These are phyloP conservation scores for Xanthoconium stramineum DNA, from an alignment of 768 basidiomycete species.

Conservation along the genomic window DNA sequence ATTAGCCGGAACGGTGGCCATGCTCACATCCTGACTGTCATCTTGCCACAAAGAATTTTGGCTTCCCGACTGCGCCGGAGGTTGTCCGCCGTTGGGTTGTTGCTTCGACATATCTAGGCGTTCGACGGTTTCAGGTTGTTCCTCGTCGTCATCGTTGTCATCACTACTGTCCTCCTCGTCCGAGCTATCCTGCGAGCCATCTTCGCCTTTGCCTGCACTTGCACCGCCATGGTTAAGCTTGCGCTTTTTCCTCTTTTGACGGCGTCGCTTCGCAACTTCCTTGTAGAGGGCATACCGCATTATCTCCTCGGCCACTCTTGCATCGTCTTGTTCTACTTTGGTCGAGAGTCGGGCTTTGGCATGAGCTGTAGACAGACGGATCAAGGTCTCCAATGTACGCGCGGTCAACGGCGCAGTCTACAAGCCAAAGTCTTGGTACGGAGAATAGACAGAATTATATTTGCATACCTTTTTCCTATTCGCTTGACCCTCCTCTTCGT, in stretches of 20 bases:
- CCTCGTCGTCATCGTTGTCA: conserved; percentile 45
- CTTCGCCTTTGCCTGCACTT: conserved; percentile 50
- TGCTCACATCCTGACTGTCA: conserved; percentile 62
- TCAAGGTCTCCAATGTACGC: conserved; percentile 96
- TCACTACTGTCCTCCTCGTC: conserved; percentile 39
- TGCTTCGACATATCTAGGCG: conserved; percentile 51
- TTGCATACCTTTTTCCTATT: conserved; percentile 75
- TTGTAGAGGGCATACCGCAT: conserved; percentile 97
- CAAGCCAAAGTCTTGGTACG: conserved; percentile 12
- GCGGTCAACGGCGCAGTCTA: conserved; percentile 97
- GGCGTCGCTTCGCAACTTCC: conserved; percentile 82
- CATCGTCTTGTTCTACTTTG: conserved; percentile 83
- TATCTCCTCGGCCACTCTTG: conserved; percentile 88
- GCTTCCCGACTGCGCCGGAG: conserved; percentile 30
- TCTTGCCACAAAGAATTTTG: conserved; percentile 66
- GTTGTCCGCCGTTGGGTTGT: conserved; percentile 22
- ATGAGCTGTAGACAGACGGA: conserved; percentile 96
- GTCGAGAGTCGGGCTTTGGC: conserved; percentile 90
- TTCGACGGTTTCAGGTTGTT: conserved; percentile 33
- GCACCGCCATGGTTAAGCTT: conserved; percentile 73
- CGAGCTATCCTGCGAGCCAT: conserved; percentile 35
- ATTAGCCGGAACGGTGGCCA: conserved; percentile 48
- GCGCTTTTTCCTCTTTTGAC: conserved; percentile 72
- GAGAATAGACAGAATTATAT: background rate
- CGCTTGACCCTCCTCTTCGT: conserved; percentile 80